Evolutionary conservation across 768 basidiomycete genomes (phyloP).

Genomic region (Sarcomyxa edulis): DNA sequence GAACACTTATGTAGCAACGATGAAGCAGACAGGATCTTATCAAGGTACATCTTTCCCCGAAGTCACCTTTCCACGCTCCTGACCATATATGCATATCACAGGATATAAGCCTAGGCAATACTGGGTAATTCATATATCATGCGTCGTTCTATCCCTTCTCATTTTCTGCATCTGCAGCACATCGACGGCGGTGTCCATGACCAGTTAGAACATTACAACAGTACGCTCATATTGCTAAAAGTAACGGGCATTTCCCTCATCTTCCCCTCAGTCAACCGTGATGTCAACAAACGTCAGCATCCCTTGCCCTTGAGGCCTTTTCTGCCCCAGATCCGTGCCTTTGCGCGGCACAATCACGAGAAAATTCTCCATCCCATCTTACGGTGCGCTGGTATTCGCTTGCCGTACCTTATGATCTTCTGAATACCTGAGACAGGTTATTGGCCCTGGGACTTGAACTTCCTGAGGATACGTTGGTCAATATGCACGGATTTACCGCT

Average conservation of each 20-base stretch:
- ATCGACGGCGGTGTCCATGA: constrained; percentile 59
- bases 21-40: constrained; percentile 41
- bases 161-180: constrained; percentile 29
- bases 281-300: constrained; percentile 40
- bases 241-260: background rate
- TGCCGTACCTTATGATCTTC: background rate
- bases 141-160: background rate
- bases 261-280: constrained; percentile 39
- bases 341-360: constrained; percentile 45
- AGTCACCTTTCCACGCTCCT: too few relatives aligned
- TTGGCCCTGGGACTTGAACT: constrained; percentile 48
- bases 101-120: constrained; percentile 48
- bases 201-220: constrained; percentile 59
- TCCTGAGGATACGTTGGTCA: constrained; percentile 45
- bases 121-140: constrained; percentile 35
- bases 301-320: constrained; percentile 45
- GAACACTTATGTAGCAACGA: constrained; percentile 26
- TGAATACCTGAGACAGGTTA: constrained; percentile 23
- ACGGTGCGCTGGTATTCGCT: constrained; percentile 27
- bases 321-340: constrained; percentile 46
- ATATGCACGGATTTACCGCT: constrained; percentile 39
- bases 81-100: too few relatives aligned
- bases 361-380: constrained; percentile 46
- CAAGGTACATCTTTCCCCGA: too few relatives aligned
- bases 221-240: constrained; percentile 25